phyloP scores from a whole-genome alignment of 176 grass and related monocot species.

The Oropetium thomaeum region DNA sequence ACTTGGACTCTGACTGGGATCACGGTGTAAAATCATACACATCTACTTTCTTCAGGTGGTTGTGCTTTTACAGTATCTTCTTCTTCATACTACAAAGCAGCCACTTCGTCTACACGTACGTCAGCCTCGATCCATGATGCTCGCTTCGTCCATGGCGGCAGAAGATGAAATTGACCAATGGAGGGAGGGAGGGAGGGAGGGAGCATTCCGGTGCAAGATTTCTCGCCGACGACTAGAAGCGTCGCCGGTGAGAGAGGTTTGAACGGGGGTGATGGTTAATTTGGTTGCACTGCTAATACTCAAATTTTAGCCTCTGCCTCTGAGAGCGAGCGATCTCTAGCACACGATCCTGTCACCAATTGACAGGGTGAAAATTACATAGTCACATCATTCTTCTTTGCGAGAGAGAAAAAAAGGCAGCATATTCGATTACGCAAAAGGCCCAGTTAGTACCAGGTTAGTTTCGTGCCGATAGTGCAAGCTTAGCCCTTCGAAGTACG shows the following conservation, averaged over 20 bases:
- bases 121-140: background rate
- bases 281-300: background rate
- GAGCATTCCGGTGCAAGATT: slow-evolving; percentile 27
- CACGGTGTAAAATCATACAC: background rate
- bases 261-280: background rate
- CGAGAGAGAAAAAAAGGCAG: background rate
- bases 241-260: slow-evolving; percentile 12
- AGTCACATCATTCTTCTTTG: slow-evolving; percentile 31
- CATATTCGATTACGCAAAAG: slow-evolving; percentile 32
- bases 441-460: background rate
- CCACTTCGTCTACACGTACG: slow-evolving; percentile 8
- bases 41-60: slow-evolving; percentile 21
- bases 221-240: background rate
- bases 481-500: background rate
- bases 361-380: slow-evolving; percentile 36
- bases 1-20: background rate
- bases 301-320: background rate
- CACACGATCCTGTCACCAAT: slow-evolving; percentile 14
- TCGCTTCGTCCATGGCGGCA: background rate
- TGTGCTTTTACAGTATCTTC: slow-evolving; percentile 8
- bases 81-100: background rate
- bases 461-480: slow-evolving; percentile 34
- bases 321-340: background rate
- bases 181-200: background rate
- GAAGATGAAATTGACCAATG: background rate